Conservation (phyloP, 768 basidiomycete species). For the Filobasidium floriforme region DNA sequence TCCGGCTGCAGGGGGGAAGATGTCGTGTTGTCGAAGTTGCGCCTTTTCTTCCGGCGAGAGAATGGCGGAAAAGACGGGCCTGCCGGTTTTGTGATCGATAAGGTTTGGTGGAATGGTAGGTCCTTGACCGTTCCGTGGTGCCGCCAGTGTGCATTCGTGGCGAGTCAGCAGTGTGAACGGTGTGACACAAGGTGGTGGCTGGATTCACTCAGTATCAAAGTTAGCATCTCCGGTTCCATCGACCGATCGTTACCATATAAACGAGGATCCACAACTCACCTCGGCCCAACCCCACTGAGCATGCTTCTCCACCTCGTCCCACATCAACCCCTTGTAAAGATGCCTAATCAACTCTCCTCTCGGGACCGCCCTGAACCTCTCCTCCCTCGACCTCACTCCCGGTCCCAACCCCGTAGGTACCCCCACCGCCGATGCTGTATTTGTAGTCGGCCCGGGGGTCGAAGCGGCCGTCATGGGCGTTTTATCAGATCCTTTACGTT, state of each 20-base stretch:
- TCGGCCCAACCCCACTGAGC: slow-evolving; percentile 19
- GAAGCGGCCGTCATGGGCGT: slow-evolving; percentile 3
- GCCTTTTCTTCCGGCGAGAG: background rate
- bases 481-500: slow-evolving; percentile 11
- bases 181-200: slow-evolving; percentile 27
- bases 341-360: slow-evolving; percentile 39
- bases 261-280: slow-evolving; percentile 4
- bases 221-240: slow-evolving; percentile 9
- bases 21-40: background rate
- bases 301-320: slow-evolving; percentile 39
- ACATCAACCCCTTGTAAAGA: slow-evolving; percentile 39
- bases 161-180: slow-evolving; percentile 15
- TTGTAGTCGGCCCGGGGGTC: slow-evolving; percentile 9
- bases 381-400: slow-evolving; percentile 10
- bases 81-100: background rate
- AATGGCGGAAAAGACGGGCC: background rate
- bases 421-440: background rate
- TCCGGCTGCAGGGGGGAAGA: background rate
- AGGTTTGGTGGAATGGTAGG: background rate
- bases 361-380: slow-evolving; percentile 25
- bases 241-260: slow-evolving; percentile 1
- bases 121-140: slow-evolving; percentile 10
- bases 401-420: slow-evolving; percentile 2
- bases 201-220: background rate
- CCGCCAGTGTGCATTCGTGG: slow-evolving; percentile 17